Evolutionary conservation across 352 stramenopile species (phyloP).

Genomic region (Globisporangium apiculatum): DNA sequence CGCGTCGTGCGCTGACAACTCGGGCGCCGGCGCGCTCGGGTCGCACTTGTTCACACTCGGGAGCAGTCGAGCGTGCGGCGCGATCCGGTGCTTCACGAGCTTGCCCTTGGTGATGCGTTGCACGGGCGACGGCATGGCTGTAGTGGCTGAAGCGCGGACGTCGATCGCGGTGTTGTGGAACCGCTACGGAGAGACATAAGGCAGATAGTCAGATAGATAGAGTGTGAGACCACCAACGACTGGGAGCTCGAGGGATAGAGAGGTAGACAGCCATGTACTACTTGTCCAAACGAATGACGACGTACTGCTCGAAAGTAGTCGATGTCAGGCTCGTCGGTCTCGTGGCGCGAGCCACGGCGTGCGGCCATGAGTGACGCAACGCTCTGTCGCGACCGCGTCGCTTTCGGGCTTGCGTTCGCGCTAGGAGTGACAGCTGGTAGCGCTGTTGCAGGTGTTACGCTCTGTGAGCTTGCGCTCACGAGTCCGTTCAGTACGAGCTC

Average conservation of each 20-base stretch:
- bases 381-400: constrained; percentile 2
- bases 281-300: background rate
- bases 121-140: constrained; percentile 7
- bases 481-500: constrained; percentile 71
- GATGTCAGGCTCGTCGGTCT: constrained; percentile 18
- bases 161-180: constrained; percentile 35
- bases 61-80: constrained; percentile 41
- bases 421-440: constrained; percentile 16
- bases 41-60: constrained; percentile 69
- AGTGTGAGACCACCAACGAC: background rate
- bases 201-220: background rate
- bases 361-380: constrained; percentile 16
- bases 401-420: constrained; percentile 3
- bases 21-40: constrained; percentile 37
- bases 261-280: background rate
- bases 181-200: constrained; percentile 15
- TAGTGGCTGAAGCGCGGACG: constrained; percentile 10
- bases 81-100: constrained; percentile 59
- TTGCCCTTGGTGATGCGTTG: constrained; percentile 21
- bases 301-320: constrained; percentile 44
- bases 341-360: constrained; percentile 1
- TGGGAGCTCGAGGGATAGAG: too few relatives aligned
- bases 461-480: constrained; percentile 36
- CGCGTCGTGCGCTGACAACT: constrained; percentile 52
- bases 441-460: background rate